Base-by-base conservation (phyloP, 2,329 filamentous ascomycete species). In the Arthroderma sp. region DNA sequence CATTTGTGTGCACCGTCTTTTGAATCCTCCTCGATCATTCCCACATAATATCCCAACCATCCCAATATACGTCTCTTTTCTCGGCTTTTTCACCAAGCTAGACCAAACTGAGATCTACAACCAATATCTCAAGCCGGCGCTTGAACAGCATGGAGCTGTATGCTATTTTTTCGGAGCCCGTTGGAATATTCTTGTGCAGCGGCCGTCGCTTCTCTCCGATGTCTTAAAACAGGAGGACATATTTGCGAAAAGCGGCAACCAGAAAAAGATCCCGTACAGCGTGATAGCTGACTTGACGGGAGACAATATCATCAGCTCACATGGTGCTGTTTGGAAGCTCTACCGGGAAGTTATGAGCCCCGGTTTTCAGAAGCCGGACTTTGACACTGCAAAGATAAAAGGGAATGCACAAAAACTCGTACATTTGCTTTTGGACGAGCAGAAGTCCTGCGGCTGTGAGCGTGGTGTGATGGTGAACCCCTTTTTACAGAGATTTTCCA, bases 101-200 rank as follows among this genome's bases (percentile, higher is more conserved):
- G 42, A 39, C 28, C 36, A 44, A 15, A 36, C 37, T 11, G 30
- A 40, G 6, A 38, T 36, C 4, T 44, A 44, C 31, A 36, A 36
- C n/a, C 30, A 22, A 10, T 40, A 40, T 33, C 34, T 44, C 29
- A 28, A 39, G 28, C 27, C 28, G 6, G 27, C 39, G 28, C 45
- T 61, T 1, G 57, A 60, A 29, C 48, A 53, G 36, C 49, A 61
- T 41, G 57, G 70, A 3, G 70, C 69, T 1, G 70, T 72, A 11
- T 65, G 70, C 45, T 56, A 73, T 29, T 73, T 69, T 57, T 71
- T 71, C 31, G 69, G 63, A 1, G 68, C 66, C 0, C 62, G 61
- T 36, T 73, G 71, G 71, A 71, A 69, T 39, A 57, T 73, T 3
- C 55, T 73, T 7, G 64, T 72, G 1, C 65, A 64, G 39, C 62